Evolutionary conservation across 306 rosid species (phyloP), one percentile per base, ranked within the genome.

Genomic region (Inga oerstediana): DNA sequence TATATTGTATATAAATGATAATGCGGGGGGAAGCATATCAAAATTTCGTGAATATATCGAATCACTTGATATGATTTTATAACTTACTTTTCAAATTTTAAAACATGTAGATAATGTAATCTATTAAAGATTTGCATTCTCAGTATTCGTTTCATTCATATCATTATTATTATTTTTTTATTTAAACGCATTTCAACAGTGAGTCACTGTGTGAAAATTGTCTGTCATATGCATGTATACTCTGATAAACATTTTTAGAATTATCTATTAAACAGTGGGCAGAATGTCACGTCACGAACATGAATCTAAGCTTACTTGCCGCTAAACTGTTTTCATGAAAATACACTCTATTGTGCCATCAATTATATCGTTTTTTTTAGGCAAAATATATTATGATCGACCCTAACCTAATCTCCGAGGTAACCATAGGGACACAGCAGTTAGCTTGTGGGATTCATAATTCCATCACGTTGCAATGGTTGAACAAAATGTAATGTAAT

Each of bases 241-340:
- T 12, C 37, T 3, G 17, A 62, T 27, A 27, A 13, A 4, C 37
- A 12, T 4, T 62, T 62, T 62, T 62, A 27, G 16, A 62, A 62
- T 12, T 62, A 22, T 62, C 37, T 51, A 14, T 17, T 6, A 30
- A 62, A 86, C 34, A 65, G 51, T 44, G 76, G 88, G 84, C 71
- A 51, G 66, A 80, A 82, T 79, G 82, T 84, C 89, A 72, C 70
- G 83, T 88, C 86, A 51, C 44, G 74, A 54, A 61, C 75, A 58
- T 66, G 78, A 72, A 35, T 78, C 78, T n/a, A 27, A 75, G 24
- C 12, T 61, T 8, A 43, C 27, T 43, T 77, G 39, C 72, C 37
- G 9, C 30, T 15, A 44, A 14, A 44, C 72, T 9, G 22, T 37
- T 32, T 24, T 10, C 27, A 43, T 2, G 32, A 9, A 22, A 44